Conservation (phyloP, 2,329 filamentous ascomycete genomes). For the Cadophora malorum region DNA sequence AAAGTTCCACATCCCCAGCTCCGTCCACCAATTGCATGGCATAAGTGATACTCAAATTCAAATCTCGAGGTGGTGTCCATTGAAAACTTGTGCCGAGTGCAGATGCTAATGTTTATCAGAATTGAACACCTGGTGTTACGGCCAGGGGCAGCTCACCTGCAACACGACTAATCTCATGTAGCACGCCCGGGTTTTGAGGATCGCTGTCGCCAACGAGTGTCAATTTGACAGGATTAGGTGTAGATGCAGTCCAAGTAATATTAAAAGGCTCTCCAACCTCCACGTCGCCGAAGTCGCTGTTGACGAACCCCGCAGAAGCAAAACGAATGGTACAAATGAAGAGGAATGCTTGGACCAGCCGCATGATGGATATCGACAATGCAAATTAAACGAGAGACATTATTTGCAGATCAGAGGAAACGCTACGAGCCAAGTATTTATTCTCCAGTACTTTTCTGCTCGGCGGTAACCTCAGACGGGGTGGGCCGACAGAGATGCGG, state of each 20-base stretch:
- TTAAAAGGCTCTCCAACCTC: background rate
- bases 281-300: background rate
- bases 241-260: background rate
- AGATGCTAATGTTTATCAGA: background rate
- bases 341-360: slow-evolving; percentile 8
- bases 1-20: background rate
- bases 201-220: background rate
- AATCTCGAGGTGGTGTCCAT: background rate
- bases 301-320: background rate
- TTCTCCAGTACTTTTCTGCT: background rate
- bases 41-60: background rate
- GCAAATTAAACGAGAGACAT: slow-evolving; percentile 4
- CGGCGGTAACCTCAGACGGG: slow-evolving; percentile 14
- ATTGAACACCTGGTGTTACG: background rate
- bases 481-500: slow-evolving; percentile 1
- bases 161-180: background rate
- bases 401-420: background rate
- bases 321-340: background rate
- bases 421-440: background rate
- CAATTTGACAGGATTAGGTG: background rate
- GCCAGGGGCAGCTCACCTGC: background rate
- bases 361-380: background rate
- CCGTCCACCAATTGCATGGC: background rate
- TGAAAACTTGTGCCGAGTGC: background rate
- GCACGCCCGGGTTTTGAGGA: background rate